Evolutionary conservation across 75 land plant genomes (phyloP), one percentile per base, ranked within the genome.

Genomic region (Selaginella tamariscina): DNA sequence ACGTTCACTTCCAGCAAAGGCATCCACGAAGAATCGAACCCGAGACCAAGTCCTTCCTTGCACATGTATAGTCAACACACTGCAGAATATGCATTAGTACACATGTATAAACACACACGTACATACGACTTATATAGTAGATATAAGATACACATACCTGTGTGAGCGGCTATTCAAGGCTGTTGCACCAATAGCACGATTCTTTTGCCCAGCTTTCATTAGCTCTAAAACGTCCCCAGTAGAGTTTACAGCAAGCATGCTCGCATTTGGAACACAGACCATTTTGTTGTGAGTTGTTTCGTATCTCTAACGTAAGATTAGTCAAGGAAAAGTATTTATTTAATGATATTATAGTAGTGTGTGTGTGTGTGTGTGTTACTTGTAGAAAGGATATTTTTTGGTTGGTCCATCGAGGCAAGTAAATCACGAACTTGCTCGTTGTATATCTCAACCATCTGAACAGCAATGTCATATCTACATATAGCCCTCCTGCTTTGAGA

Each of bases 1-100:
- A 30, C 92, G 81, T 65, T 88, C 92, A 78, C 92, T 86, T 66
- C 97, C 97, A 11, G 90, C 97, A 49, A 92, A 92, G 74, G 13
- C 83, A 84, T 28, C 96, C 92, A 56, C 86, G 89, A 62, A 83
- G 86, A 27, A 79, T 72, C 2, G 73, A 55, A 55, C 89, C 88
- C 62, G 86, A 56, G 11, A 80, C 79, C 31, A 82, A 31, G 55
- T 88, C 89, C 75, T 70, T 75, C 92, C 92, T 72, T 85, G 86
- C 56, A 88, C 84, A 73, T 88, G 89, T 56, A 86, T 85, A 0
- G 89, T 88, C 67, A 88, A 67, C 31, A 88, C 88, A 72, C 92
- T 88, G 79, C 72, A 72, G 54, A 23, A 31, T 24, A 68, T 15
- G 69, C 26, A 23, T 33, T n/a, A n/a, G 32, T 56, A 49, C 32